Conservation (phyloP, 164 flowering plant genomes). For the Amborella trichopoda region DNA sequence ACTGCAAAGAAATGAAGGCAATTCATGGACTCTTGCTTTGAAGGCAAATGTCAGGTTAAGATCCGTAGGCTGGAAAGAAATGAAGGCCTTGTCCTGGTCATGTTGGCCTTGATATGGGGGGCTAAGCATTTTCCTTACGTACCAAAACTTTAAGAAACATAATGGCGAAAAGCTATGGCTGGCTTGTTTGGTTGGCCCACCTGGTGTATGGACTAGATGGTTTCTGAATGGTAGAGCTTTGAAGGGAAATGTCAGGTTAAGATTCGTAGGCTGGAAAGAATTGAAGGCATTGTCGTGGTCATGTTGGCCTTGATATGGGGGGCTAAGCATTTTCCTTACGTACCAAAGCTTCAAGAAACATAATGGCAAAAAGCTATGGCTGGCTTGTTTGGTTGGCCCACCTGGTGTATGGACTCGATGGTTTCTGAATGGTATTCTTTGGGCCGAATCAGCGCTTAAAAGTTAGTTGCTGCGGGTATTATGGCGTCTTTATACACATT, state of each 20-base stretch:
- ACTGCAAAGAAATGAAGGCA: slow-evolving; percentile 64
- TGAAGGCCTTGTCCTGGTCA: slow-evolving; percentile 14
- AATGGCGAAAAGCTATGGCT: slow-evolving; percentile 74
- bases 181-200: slow-evolving; percentile 74
- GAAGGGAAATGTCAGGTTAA: slow-evolving; percentile 67
- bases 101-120: slow-evolving; percentile 15
- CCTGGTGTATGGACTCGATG: slow-evolving; percentile 90
- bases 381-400: slow-evolving; percentile 80
- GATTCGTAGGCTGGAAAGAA: slow-evolving; percentile 11
- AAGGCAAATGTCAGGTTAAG: neutral
- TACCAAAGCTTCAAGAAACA: slow-evolving; percentile 24
- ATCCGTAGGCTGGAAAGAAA: slow-evolving; percentile 11
- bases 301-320: slow-evolving; percentile 14
- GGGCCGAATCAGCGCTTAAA: no score
- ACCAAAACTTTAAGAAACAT: slow-evolving; percentile 24
- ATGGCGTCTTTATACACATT: slow-evolving; percentile 90
- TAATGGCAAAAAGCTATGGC: slow-evolving; percentile 67
- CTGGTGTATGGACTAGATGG: slow-evolving; percentile 94
- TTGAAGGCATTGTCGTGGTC: slow-evolving; percentile 15
- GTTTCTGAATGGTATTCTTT: slow-evolving; percentile 67
- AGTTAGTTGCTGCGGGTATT: slow-evolving; percentile 27
- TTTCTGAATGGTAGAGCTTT: slow-evolving; percentile 63
- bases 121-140: slow-evolving; percentile 24
- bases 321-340: slow-evolving; percentile 25
- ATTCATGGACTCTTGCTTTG: no score